Evolutionary conservation across 352 stramenopile species (phyloP).

Genomic region (Globisporangium barbulae): DNA sequence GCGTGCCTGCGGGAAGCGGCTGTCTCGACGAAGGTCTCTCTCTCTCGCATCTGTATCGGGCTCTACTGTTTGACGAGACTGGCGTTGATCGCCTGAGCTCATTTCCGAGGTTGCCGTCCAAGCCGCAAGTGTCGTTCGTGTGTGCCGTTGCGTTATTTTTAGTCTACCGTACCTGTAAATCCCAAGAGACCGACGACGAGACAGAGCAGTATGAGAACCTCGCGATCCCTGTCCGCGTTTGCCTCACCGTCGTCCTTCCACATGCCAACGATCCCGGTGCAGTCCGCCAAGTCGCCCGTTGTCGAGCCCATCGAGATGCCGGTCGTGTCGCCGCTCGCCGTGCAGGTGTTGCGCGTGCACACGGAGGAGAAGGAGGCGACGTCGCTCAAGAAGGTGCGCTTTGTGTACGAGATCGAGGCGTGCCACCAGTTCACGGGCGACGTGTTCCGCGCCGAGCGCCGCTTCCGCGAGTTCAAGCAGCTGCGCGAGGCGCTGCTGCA

Average conservation of each 20-base stretch:
- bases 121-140: not conserved
- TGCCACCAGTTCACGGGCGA: constrained; percentile 59
- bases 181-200: not conserved
- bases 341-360: constrained; percentile 58
- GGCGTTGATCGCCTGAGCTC: not conserved
- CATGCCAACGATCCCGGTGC: constrained; percentile 15
- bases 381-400: constrained; percentile 58
- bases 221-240: constrained; percentile 7
- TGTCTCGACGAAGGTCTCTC: not conserved
- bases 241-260: constrained; percentile 10
- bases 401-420: constrained; percentile 77
- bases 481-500: constrained; percentile 57
- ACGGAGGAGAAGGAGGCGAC: constrained; percentile 44
- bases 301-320: not conserved
- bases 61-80: not conserved
- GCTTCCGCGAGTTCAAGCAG: constrained; percentile 70
- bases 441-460: constrained; percentile 44
- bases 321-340: constrained; percentile 28
- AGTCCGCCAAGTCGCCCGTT: not conserved
- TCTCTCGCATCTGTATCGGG: not conserved
- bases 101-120: constrained; percentile 7
- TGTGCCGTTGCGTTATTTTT: constrained; percentile 1
- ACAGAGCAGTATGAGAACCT: not conserved
- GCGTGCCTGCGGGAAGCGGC: not conserved
- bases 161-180: no score